Conservation (phyloP, 768 basidiomycete species). For the Filobasidium floriforme region DNA sequence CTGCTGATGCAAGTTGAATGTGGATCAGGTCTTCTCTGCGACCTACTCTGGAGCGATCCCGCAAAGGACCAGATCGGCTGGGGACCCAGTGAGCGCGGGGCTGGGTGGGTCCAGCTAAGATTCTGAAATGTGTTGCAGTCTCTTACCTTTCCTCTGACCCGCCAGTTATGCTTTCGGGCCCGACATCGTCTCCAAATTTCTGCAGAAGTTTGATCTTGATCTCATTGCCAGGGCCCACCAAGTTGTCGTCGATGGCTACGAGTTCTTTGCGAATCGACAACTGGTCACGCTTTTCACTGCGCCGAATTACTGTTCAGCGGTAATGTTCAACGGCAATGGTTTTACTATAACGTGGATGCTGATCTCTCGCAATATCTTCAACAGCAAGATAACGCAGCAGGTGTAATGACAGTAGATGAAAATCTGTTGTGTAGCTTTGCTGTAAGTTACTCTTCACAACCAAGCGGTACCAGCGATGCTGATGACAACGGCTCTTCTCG, state of each 20-base stretch:
- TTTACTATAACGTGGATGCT: background rate
- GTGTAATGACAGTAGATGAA: constrained; percentile 19
- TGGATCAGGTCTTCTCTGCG: constrained; percentile 26
- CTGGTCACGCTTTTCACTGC: constrained; percentile 30
- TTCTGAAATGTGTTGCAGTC: too few species aligned
- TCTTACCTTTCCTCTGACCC: too few species aligned
- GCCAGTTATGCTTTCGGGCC: constrained; percentile 23
- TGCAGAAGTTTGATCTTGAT: constrained; percentile 27
- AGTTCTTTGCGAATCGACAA: constrained; percentile 30
- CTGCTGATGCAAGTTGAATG: background rate
- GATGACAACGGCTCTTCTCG: background rate
- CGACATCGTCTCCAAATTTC: constrained; percentile 27
- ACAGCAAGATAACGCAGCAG: constrained; percentile 24
- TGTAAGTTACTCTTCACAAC: background rate
- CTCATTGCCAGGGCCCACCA: constrained; percentile 22
- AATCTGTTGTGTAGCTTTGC: constrained; percentile 18
- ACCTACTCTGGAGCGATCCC: constrained; percentile 29
- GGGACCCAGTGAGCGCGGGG: constrained; percentile 25
- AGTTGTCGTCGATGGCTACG: constrained; percentile 27
- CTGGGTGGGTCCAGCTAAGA: constrained; percentile 2
- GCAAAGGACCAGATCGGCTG: constrained; percentile 27
- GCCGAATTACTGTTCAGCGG: constrained; percentile 25
- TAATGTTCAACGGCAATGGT: background rate
- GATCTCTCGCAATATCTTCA: background rate
- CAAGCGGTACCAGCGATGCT: background rate